phyloP scores from a whole-genome alignment of 768 basidiomycete genomes.

The Rhodotorula paludigena region DNA sequence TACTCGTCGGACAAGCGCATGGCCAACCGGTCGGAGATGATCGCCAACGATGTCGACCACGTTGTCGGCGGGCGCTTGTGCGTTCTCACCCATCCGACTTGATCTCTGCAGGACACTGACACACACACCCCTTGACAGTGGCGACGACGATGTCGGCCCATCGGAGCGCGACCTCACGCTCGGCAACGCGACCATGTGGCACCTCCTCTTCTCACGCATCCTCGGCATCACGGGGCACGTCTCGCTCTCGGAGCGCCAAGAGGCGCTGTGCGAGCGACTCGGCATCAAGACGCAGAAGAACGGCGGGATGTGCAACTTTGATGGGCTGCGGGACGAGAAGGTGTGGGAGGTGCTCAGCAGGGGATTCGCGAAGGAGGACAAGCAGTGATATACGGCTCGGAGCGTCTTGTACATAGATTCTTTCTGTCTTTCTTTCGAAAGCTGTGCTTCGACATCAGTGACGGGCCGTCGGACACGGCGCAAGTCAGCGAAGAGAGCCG shows the following conservation, averaged over 20 bases:
- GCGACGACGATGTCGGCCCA: constrained; percentile 4
- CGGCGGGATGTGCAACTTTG: neutral
- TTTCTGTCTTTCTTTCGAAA: too few species aligned
- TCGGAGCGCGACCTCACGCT: constrained; percentile 18
- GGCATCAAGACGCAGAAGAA: neutral
- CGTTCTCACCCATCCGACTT: neutral
- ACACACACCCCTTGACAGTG: neutral
- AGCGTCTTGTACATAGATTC: too few species aligned
- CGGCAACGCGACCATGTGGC: constrained; percentile 31
- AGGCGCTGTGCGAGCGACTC: neutral
- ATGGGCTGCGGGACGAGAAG: neutral
- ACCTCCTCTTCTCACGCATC: constrained; percentile 4
- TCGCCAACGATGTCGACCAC: neutral
- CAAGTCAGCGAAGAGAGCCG: too few species aligned
- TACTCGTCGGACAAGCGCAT: constrained; percentile 3
- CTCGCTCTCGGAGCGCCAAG: neutral
- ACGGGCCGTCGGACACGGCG: too few species aligned
- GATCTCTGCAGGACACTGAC: neutral
- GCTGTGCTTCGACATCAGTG: too few species aligned
- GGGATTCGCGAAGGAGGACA: neutral
- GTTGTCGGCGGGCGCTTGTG: constrained; percentile 2
- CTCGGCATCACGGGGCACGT: constrained; percentile 1
- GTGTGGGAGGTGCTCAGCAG: neutral
- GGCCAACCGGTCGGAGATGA: constrained; percentile 2
- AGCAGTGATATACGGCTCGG: neutral